Evolutionary conservation across 495 filamentous ascomycete genomes (phyloP), one percentile per base, ranked within the genome.

Genomic region (Daldinia decipiens): DNA sequence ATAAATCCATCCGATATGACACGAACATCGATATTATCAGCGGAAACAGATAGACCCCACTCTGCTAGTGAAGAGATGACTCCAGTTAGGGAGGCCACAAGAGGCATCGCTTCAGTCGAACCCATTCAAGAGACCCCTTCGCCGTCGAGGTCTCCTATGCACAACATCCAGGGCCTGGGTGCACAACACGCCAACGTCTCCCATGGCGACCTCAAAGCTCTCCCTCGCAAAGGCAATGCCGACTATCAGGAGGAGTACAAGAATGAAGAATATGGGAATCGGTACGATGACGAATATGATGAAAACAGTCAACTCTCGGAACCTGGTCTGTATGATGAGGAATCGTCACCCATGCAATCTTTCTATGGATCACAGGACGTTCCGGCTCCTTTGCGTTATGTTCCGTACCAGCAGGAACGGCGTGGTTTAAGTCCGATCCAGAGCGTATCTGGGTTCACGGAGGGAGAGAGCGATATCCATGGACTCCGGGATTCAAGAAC

Each of bases 1-100:
- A 86, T 96, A 29, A 86, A 90, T 53, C 87, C 91, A 32, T 96
- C 94, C 0, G 93, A 97, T 27, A 77, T 97, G 54, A 98, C 95
- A 3, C 86, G 95, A 75, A 89, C 91, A 38, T 98, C 96, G 0
- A 92, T 99, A 62, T 82, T 97, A 11, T 94, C 95, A 5, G 90
- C 92, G 39, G 88, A 91, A 26, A 94, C 92, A 0, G 92, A 90
- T 68, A 79, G 90, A 68, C 87, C 92, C 58, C 86, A 85, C 62
- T 91, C 90, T 51, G 85, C 84, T n/a, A 88, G 76, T 74, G 80
- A 83, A 75, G 79, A 85, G 63, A 80, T 85, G 63, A 84, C 86
- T 11, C 83, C 86, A 2, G 78, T 87, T 40, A 85, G 81, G 21
- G 88, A 92, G 51, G 77, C 90, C 3, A 75, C 86, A 15, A 81